Evolutionary conservation across 2,329 filamentous ascomycete species (phyloP), one percentile per base, ranked within the genome.

Genomic region (Arthroderma sp.): DNA sequence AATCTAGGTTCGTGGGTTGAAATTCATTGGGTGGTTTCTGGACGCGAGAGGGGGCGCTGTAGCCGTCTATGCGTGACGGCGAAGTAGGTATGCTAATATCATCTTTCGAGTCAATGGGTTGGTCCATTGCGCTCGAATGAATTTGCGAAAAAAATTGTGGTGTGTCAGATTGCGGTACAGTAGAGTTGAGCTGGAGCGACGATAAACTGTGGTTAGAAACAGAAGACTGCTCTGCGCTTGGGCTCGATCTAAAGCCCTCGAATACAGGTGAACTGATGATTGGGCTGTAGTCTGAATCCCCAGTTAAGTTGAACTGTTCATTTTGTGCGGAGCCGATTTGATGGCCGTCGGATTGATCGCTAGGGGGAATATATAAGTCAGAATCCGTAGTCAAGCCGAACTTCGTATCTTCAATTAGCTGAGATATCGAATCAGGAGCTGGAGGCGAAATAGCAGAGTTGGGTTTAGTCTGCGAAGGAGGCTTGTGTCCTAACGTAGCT

Each of bases 341-440:
- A 22, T 22, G 15, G 15, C 15, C 15, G 3, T 22, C 15, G 15
- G 15, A 22, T 22, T 22, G 15, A 22, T 22, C 15, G 15, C 15
- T 22, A 22, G 42, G 9, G 27, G 38, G 11, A 51, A 47, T 33
- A 27, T 39, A 42, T 29, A 58, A 44, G 9, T 69, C 62, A 3
- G 66, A 65, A 41, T 67, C 62, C 37, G 72, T 52, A 11, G 62
- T 62, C 22, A 67, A 67, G 32, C 67, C 60, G 53, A 72, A 73
- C 3, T 69, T 70, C 9, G 68, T 69, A 40, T 73, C 66, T 40
- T 61, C 63, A 36, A 73, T 72, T 40, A 73, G 56, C 36, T 62
- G 53, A 39, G 63, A 64, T 34, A 72, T 70, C 27, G 15, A 22
- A 22, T 22, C 15, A 22, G 15, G 15, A 22, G 15, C 15, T 22